Base-by-base conservation (phyloP, 495 filamentous ascomycete genomes). In the Talaromyces stipitatus region DNA sequence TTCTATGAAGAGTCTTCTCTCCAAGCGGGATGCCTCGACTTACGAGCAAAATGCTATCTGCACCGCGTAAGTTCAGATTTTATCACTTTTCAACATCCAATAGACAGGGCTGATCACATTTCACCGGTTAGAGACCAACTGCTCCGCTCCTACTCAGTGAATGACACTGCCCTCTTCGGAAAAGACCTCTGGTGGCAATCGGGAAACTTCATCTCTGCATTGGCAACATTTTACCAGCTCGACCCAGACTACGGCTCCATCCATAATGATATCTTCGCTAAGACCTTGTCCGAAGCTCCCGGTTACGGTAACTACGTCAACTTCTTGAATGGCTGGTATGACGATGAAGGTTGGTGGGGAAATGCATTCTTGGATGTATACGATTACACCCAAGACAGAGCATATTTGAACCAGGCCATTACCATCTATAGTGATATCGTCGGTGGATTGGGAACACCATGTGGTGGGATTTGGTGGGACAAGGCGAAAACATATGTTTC, bases 291-390 rank as follows among this genome's bases (percentile, higher is more conserved):
- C 0, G 32, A 66, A 41, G 75, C 70, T 1, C 70, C 65, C 26
- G 52, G 52, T 10, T 54, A 54, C 29, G 52, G 52, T 6, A 54
- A 54, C 57, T 72, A 71, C 43, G 57, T 67, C 16, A 72, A 74
- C 33, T 85, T 83, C 61, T 61, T 85, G 53, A 84, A 85, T 62
- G 69, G 78, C 36, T 84, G 70, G 64, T 85, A 84, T 60, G 83
- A 85, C 60, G 83, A 86, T 59, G 81, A 85, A 62, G 83, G 80
- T n/a, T 86, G 83, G 83, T 86, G 83, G 82, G 81, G 80, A 14
- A 68, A 85, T 20, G 82, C 72, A 8, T 71, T 80, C 69, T 78
- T 86, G 60, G 72, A 78, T 56, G 72, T 73, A 16, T 81, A 80
- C 69, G 82, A 86, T 56, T 56, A 79, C 33, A 78, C 81, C 2